phyloP scores from a whole-genome alignment of 176 grass and related monocot genomes.

The Thalia dealbata region DNA sequence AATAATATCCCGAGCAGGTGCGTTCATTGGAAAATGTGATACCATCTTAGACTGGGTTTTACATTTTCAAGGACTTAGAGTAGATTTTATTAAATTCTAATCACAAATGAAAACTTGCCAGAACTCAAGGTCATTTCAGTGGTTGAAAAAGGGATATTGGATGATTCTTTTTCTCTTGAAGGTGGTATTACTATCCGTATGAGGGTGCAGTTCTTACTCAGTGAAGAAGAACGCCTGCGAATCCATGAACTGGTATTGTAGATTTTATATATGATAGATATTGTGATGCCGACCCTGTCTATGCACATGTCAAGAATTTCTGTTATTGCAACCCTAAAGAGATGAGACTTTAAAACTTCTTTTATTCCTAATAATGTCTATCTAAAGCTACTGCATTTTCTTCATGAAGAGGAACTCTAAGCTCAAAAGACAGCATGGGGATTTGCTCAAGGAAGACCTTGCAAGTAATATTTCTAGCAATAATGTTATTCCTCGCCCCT shows the following conservation, averaged over 20 bases:
- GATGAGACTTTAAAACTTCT: background rate
- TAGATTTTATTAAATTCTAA: no score
- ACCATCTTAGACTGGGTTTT: background rate
- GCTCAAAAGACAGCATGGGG: constrained; percentile 28
- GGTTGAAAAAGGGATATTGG: constrained; percentile 30
- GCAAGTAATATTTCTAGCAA: constrained; percentile 10
- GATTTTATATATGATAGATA: background rate
- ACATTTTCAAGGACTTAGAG: no score
- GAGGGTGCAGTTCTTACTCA: constrained; percentile 31
- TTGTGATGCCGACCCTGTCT: background rate
- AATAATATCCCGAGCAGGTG: constrained; percentile 24
- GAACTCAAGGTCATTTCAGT: constrained; percentile 28
- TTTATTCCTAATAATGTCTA: background rate
- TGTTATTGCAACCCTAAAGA: background rate
- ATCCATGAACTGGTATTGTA: constrained; percentile 29
- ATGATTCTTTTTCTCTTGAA: constrained; percentile 25
- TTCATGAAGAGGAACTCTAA: constrained; percentile 32
- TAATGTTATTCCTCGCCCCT: background rate
- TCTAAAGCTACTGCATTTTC: background rate
- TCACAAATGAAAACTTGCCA: constrained; percentile 2
- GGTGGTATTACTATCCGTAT: constrained; percentile 19
- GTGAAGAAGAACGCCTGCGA: constrained; percentile 28
- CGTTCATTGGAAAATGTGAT: background rate
- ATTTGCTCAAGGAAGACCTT: constrained; percentile 23
- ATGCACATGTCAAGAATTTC: background rate